phyloP scores from a whole-genome alignment of 345 rosid species.

The Adansonia digitata region DNA sequence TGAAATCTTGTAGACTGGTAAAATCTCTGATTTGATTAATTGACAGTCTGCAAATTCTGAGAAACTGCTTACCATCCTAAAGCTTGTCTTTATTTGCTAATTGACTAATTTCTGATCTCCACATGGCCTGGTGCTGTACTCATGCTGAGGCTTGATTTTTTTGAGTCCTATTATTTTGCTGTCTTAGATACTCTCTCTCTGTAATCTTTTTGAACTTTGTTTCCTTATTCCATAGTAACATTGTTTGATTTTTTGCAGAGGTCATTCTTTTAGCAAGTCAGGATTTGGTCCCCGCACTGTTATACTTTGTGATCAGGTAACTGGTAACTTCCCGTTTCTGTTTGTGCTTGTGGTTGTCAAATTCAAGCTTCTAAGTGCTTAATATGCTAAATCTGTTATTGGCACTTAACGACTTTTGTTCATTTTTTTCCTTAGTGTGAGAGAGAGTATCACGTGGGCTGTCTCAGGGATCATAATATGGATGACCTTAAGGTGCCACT shows the following conservation, averaged over 20 bases:
- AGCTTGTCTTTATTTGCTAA: conserved; percentile 1
- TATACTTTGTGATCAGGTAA: conserved; percentile 91
- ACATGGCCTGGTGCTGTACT: neutral
- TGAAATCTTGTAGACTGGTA: neutral
- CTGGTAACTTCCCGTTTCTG: conserved; percentile 34
- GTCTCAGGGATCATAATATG: conserved; percentile 73
- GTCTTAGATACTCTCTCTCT: neutral
- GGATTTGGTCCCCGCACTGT: conserved; percentile 83
- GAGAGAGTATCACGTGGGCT: conserved; percentile 92
- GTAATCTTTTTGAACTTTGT: neutral
- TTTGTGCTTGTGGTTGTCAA: conserved; percentile 2
- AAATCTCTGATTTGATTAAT: neutral
- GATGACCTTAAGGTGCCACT: conserved; percentile 68
- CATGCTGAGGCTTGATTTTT: neutral
- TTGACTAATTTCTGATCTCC: neutral
- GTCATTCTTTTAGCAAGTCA: conserved; percentile 56
- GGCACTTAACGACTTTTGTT: conserved; percentile 5
- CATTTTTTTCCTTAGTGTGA: conserved; percentile 52
- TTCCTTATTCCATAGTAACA: conserved; percentile 2
- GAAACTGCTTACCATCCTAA: neutral
- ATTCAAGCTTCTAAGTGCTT: conserved; percentile 4
- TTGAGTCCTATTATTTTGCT: neutral
- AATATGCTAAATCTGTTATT: neutral
- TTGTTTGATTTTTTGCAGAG: conserved; percentile 42
- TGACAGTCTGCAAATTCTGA: neutral